Evolutionary conservation across 1,139 yeast genomes (phyloP).

Genomic region (Yarrowia galli): DNA sequence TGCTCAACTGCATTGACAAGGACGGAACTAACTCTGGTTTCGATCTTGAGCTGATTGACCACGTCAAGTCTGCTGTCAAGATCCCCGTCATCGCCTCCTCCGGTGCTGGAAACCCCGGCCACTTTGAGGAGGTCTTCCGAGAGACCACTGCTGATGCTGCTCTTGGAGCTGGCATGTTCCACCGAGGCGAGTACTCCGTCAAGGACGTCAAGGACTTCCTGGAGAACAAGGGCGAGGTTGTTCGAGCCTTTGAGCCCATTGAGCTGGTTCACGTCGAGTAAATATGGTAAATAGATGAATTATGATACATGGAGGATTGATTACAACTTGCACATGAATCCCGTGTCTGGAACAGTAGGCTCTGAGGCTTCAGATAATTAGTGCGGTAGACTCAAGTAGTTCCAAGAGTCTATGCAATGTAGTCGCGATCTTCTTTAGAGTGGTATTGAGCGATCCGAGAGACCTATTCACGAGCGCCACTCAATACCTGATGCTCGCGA

Average conservation of each 20-base stretch:
- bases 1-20: constrained; percentile 91
- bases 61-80: constrained; percentile 74
- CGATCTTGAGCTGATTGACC: constrained; percentile 81
- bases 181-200: constrained; percentile 90
- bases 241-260: constrained; percentile 48
- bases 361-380: too few relatives aligned
- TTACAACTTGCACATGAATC: too few relatives aligned
- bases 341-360: too few relatives aligned
- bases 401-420: too few relatives aligned
- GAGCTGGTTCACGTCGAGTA: constrained; percentile 10
- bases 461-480: too few relatives aligned
- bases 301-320: neutral
- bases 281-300: neutral
- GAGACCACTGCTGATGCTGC: constrained; percentile 93
- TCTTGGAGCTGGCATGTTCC: constrained; percentile 97
- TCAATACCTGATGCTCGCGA: too few relatives aligned
- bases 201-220: constrained; percentile 77
- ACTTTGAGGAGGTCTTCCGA: constrained; percentile 84
- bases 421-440: too few relatives aligned
- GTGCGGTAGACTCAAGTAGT: too few relatives aligned
- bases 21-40: constrained; percentile 95
- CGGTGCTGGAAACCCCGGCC: constrained; percentile 94
- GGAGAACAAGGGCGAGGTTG: constrained; percentile 59
- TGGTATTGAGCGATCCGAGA: too few relatives aligned
- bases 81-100: constrained; percentile 97